Base-by-base conservation (phyloP, 768 basidiomycete genomes). In the Leucosporidium yakuticum region DNA sequence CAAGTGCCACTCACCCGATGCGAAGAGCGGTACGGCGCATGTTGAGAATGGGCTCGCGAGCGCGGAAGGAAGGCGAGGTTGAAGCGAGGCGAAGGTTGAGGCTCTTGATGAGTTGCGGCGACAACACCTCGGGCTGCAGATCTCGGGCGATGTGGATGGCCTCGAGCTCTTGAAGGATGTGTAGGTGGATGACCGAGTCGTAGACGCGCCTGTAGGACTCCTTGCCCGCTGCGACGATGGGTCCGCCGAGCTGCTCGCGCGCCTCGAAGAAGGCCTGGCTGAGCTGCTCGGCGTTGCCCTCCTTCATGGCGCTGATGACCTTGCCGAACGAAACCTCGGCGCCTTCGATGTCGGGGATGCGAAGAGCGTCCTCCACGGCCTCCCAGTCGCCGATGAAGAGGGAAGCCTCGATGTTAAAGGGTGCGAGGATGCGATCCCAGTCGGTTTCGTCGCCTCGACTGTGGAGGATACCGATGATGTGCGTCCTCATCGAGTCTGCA, bases 381-480 rank as follows among this genome's bases (percentile, higher is more conserved):
- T 84, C 82, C 93, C 94, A 98, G 71, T 93, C 91, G 8, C 91
- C 89, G 44, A 92, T 88, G 85, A 94, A 94, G 88, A 93, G 95
- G 2, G 91, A 90, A 69, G 92, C 90, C 80, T 99, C 94, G 17
- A 89, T 86, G 74, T 91, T 89, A 76, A 91, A 97, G 0, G 87
- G 86, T 9, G 87, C 85, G 17, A 99, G 81, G 4, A 83, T 82
- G 9, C 82, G 76, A 65, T 88, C 84, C 95, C 96, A 98, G 61
- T 86, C 84, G 0, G 91, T 88, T 76, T 90, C 86, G 19, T 87
- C 86, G 51, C 87, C 62, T 4, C 63, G 62, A 7, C 65, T 65
- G 63, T 76, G 88, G 25, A 98, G 82, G 14, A 97, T 87, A 9
- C 96, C 96, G 69, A 85, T 84, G 32, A 98, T 93, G 77, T 98